A percentile compares a stretch with the other conserved stretches of the same genome.
Evolutionary conservation across 2,329 filamentous ascomycete genomes (phyloP).

Genomic region (Atkinsonella texensis): DNA sequence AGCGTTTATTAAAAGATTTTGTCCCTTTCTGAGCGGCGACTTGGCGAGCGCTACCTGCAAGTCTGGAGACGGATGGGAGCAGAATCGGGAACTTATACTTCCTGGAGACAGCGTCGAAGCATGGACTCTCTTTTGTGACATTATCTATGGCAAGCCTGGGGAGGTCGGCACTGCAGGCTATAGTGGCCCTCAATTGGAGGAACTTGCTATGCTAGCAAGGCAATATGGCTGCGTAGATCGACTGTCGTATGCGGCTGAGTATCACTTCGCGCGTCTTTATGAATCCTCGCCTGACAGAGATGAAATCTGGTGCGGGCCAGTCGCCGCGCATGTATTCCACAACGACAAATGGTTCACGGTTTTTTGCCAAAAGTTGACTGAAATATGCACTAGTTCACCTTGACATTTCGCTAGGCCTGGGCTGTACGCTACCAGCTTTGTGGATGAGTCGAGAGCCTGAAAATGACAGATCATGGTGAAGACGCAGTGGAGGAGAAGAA

Average conservation of each 20-base stretch:
- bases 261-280: not conserved
- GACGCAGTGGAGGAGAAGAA: not conserved
- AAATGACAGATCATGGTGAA: not conserved
- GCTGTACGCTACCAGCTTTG: no score
- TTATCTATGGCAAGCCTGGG: not conserved
- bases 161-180: no score
- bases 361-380: no score
- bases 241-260: not conserved
- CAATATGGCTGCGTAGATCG: not conserved
- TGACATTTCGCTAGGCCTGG: no score
- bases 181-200: no score
- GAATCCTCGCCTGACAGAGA: not conserved
- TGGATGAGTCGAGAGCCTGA: no score
- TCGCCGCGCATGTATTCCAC: not conserved
- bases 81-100: not conserved
- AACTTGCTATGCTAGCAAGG: not conserved
- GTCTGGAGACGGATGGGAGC: no score
- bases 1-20: no score
- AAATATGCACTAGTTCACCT: no score
- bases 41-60: no score
- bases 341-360: no score
- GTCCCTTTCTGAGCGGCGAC: no score
- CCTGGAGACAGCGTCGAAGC: not conserved
- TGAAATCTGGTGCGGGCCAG: not conserved
- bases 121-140: not conserved